Evolutionary conservation across 805 yeast species (phyloP).

Genomic region (Debaryomyces maramus): DNA sequence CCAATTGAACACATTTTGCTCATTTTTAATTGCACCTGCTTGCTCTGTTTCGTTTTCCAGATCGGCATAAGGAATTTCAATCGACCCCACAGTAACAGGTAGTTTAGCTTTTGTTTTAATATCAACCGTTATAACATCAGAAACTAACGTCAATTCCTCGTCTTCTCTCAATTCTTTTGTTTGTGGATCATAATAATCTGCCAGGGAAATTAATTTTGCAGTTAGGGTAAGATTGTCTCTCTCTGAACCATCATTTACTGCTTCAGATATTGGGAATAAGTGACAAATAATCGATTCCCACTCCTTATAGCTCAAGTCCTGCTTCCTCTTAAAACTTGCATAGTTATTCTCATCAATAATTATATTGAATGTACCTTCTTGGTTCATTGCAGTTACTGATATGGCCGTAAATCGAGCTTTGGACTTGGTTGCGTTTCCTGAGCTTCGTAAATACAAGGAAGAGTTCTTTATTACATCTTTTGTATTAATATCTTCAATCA

Average conservation of each 20-base stretch:
- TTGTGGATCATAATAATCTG: constrained; percentile 19
- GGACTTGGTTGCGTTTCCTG: constrained; percentile 6
- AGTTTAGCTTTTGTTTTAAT: constrained; percentile 23
- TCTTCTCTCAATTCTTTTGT: constrained; percentile 25
- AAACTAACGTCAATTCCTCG: constrained; percentile 18
- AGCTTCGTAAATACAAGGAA: constrained; percentile 17
- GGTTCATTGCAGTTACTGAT: constrained; percentile 17
- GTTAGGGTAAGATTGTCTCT: constrained; percentile 10
- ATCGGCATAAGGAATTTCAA: constrained; percentile 16
- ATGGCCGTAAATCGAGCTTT: constrained; percentile 11
- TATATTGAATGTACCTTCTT: constrained; percentile 22
- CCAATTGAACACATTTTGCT: constrained; percentile 28
- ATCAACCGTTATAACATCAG: constrained; percentile 17
- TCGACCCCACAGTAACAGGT: constrained; percentile 26
- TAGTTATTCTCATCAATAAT: constrained; percentile 11
- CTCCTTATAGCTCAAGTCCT: constrained; percentile 13
- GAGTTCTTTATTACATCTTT: constrained; percentile 13
- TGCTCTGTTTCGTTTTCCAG: constrained; percentile 8
- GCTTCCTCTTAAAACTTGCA: constrained; percentile 2
- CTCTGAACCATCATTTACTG: not conserved
- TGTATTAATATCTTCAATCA: constrained; percentile 16
- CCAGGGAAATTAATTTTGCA: constrained; percentile 25
- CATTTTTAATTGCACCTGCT: constrained; percentile 7
- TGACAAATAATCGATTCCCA: constrained; percentile 18
- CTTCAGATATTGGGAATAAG: constrained; percentile 19